Base-by-base conservation (phyloP, 1,284 basidiomycete species). In the Ganoderma leucocontextum region DNA sequence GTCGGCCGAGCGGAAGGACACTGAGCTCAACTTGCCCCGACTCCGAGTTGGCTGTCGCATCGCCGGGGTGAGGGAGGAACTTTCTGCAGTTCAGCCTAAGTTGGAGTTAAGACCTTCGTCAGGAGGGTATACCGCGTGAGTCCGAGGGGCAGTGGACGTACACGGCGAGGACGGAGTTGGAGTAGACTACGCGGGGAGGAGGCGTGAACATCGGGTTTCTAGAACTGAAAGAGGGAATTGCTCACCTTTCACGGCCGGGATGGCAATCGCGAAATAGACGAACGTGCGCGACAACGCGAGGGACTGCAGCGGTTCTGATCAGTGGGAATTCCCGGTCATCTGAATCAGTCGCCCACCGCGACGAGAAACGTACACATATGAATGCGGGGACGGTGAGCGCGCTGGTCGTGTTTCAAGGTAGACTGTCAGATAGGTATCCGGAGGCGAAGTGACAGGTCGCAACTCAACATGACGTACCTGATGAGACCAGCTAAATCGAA, bases 111-210 rank as follows among this genome's bases (percentile, higher is more conserved):
- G 22, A 41, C n/a, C 9, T 2, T 25, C 47, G 2, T 49, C 47
- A 49, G 0, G n/a, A 25, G 47, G 47, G n/a, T 42, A 42, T 42
- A 19, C 2, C 29, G 29, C 29, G 29, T 1, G 9, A 25, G 12
- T 7, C n/a, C 7, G 7, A 25, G 4, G 4, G 13, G 47, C 4
- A 25, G 13, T 4, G 22, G 22, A 13, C 22, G 10, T 13, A 52
- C 47, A 52, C 47, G 10, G 62, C 62, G 19, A 63, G 62, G 12
- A 63, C 62, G n/a, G 62, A 63, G 22, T 63, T 63, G 8, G 47
- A 35, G 36, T 63, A 63, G 5, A 49, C 62, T 63, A 22, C 2
- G 47, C 22, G 13, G 22, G 0, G 25, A 52, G 2, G 22, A 13
- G 12, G 22, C 47, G 4, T 52, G n/a, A 25, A 4, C 2, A 49